Conservation (phyloP, 139 green algal species). For the Diplosphaera chodatii region DNA sequence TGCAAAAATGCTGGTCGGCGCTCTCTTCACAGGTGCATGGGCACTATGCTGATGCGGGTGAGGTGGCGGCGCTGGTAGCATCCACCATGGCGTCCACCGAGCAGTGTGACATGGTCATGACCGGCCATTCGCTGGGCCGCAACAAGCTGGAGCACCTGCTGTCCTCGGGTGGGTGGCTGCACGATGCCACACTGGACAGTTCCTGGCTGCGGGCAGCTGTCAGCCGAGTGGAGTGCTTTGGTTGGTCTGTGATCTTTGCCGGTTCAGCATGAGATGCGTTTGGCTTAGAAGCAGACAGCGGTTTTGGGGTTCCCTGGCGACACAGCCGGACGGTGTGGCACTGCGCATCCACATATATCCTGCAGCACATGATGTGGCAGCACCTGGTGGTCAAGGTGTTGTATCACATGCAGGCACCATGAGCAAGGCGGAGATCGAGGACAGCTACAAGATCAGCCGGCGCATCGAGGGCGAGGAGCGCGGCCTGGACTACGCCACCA, state of each 20-base stretch:
- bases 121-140: slow-evolving; percentile 84
- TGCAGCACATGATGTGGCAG: too few species aligned
- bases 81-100: slow-evolving; percentile 68
- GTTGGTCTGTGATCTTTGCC: too few species aligned
- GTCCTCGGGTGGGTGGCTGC: slow-evolving; percentile 38
- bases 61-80: slow-evolving; percentile 57
- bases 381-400: too few species aligned
- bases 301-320: too few species aligned
- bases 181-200: too few species aligned
- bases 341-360: too few species aligned
- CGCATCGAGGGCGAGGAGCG: slow-evolving; percentile 91
- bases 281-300: too few species aligned
- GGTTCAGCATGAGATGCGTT: too few species aligned
- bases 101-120: slow-evolving; percentile 86
- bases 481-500: slow-evolving; percentile 69
- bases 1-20: too few species aligned
- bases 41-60: slow-evolving; percentile 81
- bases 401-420: slow-evolving; percentile 50
- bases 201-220: too few species aligned
- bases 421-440: slow-evolving; percentile 73
- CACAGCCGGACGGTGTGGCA: too few species aligned
- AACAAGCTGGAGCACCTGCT: slow-evolving; percentile 95
- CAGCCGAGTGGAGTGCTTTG: too few species aligned
- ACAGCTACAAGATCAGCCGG: slow-evolving; percentile 80
- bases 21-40: slow-evolving; percentile 50